Base-by-base conservation (phyloP, 345 rosid species). In the Psidium guajava region DNA sequence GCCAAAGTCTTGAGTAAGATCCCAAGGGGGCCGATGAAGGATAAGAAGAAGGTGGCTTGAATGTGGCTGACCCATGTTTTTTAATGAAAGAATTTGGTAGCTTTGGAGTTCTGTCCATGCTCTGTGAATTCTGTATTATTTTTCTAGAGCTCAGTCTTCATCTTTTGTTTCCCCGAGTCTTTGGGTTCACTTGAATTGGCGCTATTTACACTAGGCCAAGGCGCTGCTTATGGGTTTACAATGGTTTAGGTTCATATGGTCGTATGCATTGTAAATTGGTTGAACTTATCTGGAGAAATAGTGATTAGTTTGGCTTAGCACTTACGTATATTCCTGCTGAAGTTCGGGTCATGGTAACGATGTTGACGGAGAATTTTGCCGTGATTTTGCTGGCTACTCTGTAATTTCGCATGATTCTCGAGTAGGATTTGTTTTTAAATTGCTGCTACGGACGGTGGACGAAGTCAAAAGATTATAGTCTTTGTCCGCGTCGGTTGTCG, bases 1-100 rank as follows among this genome's bases (percentile, higher is more conserved):
- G 94, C 89, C n/a, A 97, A 95, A 91, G 95, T 96, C 51, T 89
- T 94, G 85, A 97, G 98, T 89, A 96, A 95, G 95, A 95, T 97
- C 85, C 89, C 96, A 1, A 91, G 84, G 89, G 97, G 98, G 44
- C 90, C 92, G 54, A 87, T 91, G 89, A 96, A 93, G 91, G 90
- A 83, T 86, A 97, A 95, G 91, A 95, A 64, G 24, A 69, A 61
- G 75, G 42, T 93, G 92, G 92, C 87, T 84, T 83, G 87, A 82
- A 40, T 61, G 74, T 10, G 59, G 58, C 59, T 49, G 54, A 53
- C 47, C 90, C 18, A 36, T 16, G 85, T 86, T 85, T 80, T 82
- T 88, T 73, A 57, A 54, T 84, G 83, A 88, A 82, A 82, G 69
- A 59, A 83, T 84, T 84, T 85, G 88, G 83, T 90, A 87, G 86